Evolutionary conservation across 192 early-diverging fungal genomes (phyloP).

Genomic region (Mortierella hygrophila): DNA sequence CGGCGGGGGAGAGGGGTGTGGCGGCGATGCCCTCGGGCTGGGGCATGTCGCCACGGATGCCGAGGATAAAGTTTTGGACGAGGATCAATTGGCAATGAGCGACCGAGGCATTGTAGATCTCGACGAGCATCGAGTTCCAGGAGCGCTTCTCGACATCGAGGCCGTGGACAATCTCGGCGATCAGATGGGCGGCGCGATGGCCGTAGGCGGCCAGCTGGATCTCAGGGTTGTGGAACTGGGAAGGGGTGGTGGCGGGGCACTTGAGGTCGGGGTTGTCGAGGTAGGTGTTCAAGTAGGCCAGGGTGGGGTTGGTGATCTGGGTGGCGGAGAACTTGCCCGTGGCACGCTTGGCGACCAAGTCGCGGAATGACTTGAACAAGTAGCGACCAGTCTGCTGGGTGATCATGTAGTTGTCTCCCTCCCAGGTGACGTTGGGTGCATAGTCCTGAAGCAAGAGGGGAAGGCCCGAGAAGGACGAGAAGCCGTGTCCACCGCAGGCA

Average conservation of each 20-base stretch:
- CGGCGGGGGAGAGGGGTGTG: constrained; percentile 49
- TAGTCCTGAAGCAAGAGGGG: constrained; percentile 76
- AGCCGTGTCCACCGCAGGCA: constrained; percentile 85
- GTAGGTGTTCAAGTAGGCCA: constrained; percentile 62
- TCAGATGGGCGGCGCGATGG: constrained; percentile 79
- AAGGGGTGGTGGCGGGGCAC: constrained; percentile 65
- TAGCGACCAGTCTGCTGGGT: constrained; percentile 89
- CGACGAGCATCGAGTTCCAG: constrained; percentile 84
- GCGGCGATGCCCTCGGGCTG: constrained; percentile 52
- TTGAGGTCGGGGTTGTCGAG: constrained; percentile 70
- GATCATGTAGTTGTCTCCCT: constrained; percentile 89
- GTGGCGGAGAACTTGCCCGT: constrained; percentile 62
- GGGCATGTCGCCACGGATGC: constrained; percentile 60
- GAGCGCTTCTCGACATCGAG: constrained; percentile 72
- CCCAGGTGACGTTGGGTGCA: constrained; percentile 83
- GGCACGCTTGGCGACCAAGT: constrained; percentile 63
- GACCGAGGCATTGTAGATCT: constrained; percentile 77
- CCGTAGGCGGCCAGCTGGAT: constrained; percentile 78
- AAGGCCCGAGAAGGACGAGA: constrained; percentile 80
- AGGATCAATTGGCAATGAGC: constrained; percentile 87
- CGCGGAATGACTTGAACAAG: constrained; percentile 76
- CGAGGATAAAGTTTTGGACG: constrained; percentile 77
- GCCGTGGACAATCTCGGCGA: constrained; percentile 70
- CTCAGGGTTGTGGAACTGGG: constrained; percentile 70
- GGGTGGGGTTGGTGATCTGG: constrained; percentile 51